Base-by-base conservation (phyloP, 192 early-diverging fungal genomes). In the Glomus cerebriforme region DNA sequence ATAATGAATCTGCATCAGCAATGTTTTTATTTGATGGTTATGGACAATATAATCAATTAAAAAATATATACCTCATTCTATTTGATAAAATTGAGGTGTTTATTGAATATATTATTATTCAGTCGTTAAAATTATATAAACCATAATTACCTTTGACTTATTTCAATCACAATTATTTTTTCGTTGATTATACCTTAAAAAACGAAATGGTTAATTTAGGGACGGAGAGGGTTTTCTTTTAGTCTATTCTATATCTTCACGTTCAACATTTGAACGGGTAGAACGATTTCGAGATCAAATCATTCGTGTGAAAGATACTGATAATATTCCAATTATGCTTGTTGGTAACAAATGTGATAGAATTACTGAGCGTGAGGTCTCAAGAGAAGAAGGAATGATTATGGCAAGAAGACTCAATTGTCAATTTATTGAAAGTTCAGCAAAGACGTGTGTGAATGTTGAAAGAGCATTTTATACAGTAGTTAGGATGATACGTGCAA, bases 311-410 rank as follows among this genome's bases (percentile, higher is more conserved):
- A 98, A 98, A 81, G 96, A 96, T 79, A 86, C 92, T 67, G 93
- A 96, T 59, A 87, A 88, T 65, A 90, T 96, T 43, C 94, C 95
- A 29, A 84, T 97, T 84, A 94, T 98, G 84, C 85, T 98, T 37
- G 94, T 98, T 22, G 96, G 95, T 74, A 98, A 96, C 88, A 98
- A 98, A 82, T 96, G 95, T 86, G 95, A 97, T 84, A 91, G 88
- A 78, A 83, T 90, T 26, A 89, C 90, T 24, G 94, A 96, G 80
- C 88, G 95, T 39, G 95, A 96, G 80, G 95, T 98, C 2, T 92
- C 92, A 29, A 86, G 89, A 77, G 94, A 94, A 79, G 94, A 97
- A 81, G 96, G 95, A 10, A 82, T 86, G 77, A 84, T 88, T 22
- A 88, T 97, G 89, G 95, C 96, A 7, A 85, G 88, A 73, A 75